phyloP scores from a whole-genome alignment of 176 grass and related monocot genomes.

The Themeda triandra region DNA sequence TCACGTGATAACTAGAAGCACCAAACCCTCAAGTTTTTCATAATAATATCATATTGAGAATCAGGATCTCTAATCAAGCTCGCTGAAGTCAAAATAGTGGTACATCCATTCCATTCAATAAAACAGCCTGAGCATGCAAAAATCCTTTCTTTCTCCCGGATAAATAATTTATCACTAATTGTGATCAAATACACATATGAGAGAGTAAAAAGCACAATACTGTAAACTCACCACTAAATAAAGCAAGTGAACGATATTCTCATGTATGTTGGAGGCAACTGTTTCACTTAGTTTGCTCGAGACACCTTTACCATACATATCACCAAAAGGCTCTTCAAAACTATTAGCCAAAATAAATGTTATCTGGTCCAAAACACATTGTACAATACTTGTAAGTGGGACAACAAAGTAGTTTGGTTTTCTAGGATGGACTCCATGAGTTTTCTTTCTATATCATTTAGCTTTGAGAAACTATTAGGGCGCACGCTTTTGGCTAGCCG shows the following conservation, averaged over 20 bases:
- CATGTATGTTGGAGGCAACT: background rate
- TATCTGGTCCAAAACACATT: background rate
- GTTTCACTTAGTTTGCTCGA: background rate
- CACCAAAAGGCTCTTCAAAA: background rate
- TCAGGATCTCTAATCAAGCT: background rate
- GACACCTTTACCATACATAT: background rate
- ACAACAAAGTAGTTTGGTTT: no score
- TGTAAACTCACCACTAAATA: background rate
- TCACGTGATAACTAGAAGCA: no score
- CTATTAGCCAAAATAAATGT: background rate
- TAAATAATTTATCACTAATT: background rate
- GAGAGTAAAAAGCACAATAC: background rate
- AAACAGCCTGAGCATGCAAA: slow-evolving; percentile 1
- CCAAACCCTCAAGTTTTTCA: no score
- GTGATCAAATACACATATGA: background rate
- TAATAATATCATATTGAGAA: no score
- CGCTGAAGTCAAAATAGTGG: background rate
- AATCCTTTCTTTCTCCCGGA: background rate
- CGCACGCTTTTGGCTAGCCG: no score
- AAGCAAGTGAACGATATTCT: background rate
- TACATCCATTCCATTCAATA: slow-evolving; percentile 5
- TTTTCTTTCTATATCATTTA: no score
- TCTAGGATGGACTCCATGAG: no score
- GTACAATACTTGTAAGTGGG: background rate
- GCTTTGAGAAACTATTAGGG: no score